phyloP scores from a whole-genome alignment of 2,329 filamentous ascomycete species.

The Pseudohalonectria lignicola region DNA sequence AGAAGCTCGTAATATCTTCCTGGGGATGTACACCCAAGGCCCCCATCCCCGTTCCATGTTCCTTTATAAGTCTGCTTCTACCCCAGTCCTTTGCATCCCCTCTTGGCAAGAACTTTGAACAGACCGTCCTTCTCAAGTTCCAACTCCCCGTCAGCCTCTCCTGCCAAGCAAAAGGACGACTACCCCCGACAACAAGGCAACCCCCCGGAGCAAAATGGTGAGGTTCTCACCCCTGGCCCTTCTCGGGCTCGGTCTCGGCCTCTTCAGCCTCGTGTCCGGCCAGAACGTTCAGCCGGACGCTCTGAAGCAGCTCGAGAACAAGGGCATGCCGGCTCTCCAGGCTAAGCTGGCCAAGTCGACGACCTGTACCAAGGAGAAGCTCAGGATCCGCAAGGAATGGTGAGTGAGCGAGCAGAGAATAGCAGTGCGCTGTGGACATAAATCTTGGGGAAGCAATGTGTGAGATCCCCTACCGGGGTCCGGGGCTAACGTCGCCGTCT shows the following conservation, averaged over 20 bases:
- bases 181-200: background rate
- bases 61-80: background rate
- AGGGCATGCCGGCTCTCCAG: constrained; percentile 14
- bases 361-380: constrained; percentile 19
- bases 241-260: background rate
- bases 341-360: constrained; percentile 16
- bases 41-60: too few species aligned
- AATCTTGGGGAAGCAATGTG: too few species aligned
- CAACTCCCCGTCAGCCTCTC: background rate
- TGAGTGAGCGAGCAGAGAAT: constrained; percentile 4
- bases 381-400: constrained; percentile 18
- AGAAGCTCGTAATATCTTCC: too few species aligned
- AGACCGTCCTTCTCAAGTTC: background rate
- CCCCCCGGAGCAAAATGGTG: background rate
- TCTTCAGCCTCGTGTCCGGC: background rate
- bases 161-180: background rate
- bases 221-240: background rate
- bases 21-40: too few species aligned
- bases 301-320: constrained; percentile 16
- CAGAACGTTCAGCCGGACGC: constrained; percentile 8
- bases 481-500: too few species aligned
- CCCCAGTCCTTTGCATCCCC: background rate
- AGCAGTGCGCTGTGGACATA: constrained; percentile 17
- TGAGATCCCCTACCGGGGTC: background rate
- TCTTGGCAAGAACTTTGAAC: background rate